Base-by-base conservation (phyloP, 2,329 filamentous ascomycete species). In the Arthrobotrys entomopaga region DNA sequence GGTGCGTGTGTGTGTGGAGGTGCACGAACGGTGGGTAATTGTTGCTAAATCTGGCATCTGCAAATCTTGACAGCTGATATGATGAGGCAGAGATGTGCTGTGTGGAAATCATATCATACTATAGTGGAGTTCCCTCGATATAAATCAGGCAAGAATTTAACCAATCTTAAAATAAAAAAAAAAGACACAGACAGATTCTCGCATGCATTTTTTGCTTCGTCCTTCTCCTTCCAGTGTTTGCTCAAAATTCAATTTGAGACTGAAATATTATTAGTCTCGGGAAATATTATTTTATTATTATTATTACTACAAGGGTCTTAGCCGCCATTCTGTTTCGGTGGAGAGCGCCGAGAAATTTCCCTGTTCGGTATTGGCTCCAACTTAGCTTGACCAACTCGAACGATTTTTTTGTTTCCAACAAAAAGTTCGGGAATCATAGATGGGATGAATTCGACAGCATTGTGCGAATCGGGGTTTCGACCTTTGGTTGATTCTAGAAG, bases 41-140 rank as follows among this genome's bases (percentile, higher is more conserved):
- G 70, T 74, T 74, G 67, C 70, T 74, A 74, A 74, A 74, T 74
- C 70, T 74, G 70, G 70, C 61, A 67, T 64, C 57, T 64, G 57
- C 58, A 67, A 61, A 63, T 29, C 10, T 34, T 57, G 61, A 34
- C 20, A 3, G 34, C 22, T 48, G 20, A 7, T 15, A 40, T 38
- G 22, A 24, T 46, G 59, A 53, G 34, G 59, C 48, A 64, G 46
- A n/a, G n/a, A 34, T 34, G 29, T 7, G 29, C 38, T 48, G 48
- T 53, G 46, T 48, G 50, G 52, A 38, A 34, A 34, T n/a, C n/a
- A n/a, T n/a, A n/a, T n/a, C 29, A 34, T 6, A 34, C 42, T n/a
- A 16, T 42, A 49, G 66, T 71, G 66, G 59, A 65, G 67, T 72
- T 65, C 26, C 34, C 46, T 54, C 49, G 64, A 53, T 59, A 59